A percentile compares a stretch with the other conserved stretches of the same genome.
phyloP scores from a whole-genome alignment of 306 rosid species.

The Astragalus glycyphyllos region DNA sequence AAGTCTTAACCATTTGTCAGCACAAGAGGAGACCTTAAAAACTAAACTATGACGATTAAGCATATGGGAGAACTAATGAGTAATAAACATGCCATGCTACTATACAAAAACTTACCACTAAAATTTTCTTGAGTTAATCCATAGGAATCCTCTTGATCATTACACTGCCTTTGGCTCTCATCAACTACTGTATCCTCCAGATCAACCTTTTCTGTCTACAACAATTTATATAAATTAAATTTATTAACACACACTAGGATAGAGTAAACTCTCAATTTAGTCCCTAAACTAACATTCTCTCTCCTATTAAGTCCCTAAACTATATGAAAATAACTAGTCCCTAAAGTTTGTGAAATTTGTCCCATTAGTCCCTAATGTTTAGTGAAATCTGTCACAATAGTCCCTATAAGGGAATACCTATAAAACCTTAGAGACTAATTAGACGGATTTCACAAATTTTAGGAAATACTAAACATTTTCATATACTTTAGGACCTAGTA shows the following conservation, averaged over 20 bases:
- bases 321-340: too few relatives aligned
- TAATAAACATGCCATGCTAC: conserved; percentile 22
- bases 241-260: conserved; percentile 41
- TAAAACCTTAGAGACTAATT: too few relatives aligned
- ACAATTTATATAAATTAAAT: conserved; percentile 46
- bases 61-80: conserved; percentile 13
- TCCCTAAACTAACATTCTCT: too few relatives aligned
- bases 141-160: conserved; percentile 70
- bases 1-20: conserved; percentile 11
- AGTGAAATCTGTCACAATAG: too few relatives aligned
- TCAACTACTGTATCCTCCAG: conserved; percentile 98
- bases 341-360: too few relatives aligned
- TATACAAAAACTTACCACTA: conserved; percentile 69
- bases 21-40: conserved; percentile 8
- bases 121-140: conserved; percentile 68
- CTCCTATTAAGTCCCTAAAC: too few relatives aligned
- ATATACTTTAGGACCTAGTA: too few relatives aligned
- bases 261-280: too few relatives aligned
- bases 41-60: neutral
- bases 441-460: too few relatives aligned
- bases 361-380: too few relatives aligned
- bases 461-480: too few relatives aligned
- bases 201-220: conserved; percentile 99
- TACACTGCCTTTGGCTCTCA: conserved; percentile 93
- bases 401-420: too few relatives aligned